Evolutionary conservation across 2,329 filamentous ascomycete species (phyloP).

Genomic region (Metarhizium robertsii): DNA sequence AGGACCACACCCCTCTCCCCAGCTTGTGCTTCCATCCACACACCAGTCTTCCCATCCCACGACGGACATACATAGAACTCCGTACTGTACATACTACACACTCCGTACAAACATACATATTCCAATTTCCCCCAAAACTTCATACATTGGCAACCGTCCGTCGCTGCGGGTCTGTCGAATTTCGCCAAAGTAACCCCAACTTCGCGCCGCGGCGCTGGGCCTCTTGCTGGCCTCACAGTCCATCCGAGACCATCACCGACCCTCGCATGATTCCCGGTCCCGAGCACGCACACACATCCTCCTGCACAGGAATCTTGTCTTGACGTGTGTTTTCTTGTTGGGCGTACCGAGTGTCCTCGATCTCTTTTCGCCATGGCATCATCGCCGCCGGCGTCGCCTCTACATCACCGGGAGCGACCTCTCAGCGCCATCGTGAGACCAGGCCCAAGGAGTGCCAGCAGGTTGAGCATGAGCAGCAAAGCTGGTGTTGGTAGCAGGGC

Average conservation of each 20-base stretch:
- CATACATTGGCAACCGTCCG: not conserved
- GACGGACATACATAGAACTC: not conserved
- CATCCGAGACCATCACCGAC: slow-evolving; percentile 1
- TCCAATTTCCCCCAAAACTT: not conserved
- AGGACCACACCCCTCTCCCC: not conserved
- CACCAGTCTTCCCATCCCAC: not conserved
- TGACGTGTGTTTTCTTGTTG: not conserved
- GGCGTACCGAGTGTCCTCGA: slow-evolving; percentile 2
- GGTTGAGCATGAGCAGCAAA: slow-evolving; percentile 77
- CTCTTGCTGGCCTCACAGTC: slow-evolving; percentile 3
- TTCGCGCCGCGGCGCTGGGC: slow-evolving; percentile 6
- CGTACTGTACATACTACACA: not conserved
- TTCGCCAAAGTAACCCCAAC: slow-evolving; percentile 2
- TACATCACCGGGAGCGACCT: slow-evolving; percentile 53
- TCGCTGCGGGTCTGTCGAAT: slow-evolving; percentile 1
- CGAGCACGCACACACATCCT: not conserved
- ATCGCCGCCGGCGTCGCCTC: slow-evolving; percentile 61
- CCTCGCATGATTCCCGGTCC: not conserved
- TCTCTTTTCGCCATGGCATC: slow-evolving; percentile 43
- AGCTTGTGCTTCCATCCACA: not conserved
- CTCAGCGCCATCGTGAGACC: slow-evolving; percentile 74
- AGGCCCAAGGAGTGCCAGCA: slow-evolving; percentile 65
- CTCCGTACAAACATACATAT: not conserved
- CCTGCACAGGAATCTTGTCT: not conserved
- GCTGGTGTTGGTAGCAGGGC: slow-evolving; percentile 67